These are phyloP conservation scores for Phalaenopsis aphrodite DNA, from an alignment of 106 monocot species.

Conservation along the genomic window DNA sequence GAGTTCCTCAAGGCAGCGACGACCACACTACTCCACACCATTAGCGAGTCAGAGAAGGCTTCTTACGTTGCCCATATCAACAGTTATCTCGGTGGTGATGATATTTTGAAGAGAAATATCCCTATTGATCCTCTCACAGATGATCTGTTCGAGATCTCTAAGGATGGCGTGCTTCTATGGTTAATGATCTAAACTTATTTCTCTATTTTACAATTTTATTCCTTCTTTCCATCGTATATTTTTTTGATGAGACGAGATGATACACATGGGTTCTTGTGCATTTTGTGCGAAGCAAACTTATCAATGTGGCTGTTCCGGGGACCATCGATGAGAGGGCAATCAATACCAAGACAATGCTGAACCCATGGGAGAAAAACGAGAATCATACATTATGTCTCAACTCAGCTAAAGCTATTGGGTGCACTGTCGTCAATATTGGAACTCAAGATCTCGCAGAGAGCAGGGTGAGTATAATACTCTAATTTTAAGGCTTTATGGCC, in stretches of 20 bases:
- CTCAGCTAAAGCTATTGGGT: constrained; percentile 65
- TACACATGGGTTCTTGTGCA: constrained; percentile 5
- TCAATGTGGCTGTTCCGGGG: constrained; percentile 60
- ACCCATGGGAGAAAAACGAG: constrained; percentile 60
- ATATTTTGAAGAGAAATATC: constrained; percentile 21
- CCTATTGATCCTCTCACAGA: constrained; percentile 26
- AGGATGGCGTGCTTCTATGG: constrained; percentile 35
- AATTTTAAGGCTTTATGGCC: neutral
- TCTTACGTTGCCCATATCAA: constrained; percentile 38
- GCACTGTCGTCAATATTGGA: constrained; percentile 67
- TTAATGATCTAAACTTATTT: constrained; percentile 3
- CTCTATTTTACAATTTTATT: neutral
- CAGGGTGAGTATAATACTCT: constrained; percentile 30
- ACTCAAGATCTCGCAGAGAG: constrained; percentile 62
- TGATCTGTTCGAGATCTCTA: constrained; percentile 35
- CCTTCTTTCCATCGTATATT: neutral
- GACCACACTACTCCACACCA: constrained; percentile 32
- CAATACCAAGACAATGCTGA: constrained; percentile 50
- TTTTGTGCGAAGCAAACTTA: constrained; percentile 37
- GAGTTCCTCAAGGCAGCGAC: constrained; percentile 36
- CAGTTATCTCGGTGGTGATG: constrained; percentile 26
- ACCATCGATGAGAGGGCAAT: constrained; percentile 70
- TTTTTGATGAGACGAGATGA: neutral
- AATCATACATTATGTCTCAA: constrained; percentile 60
- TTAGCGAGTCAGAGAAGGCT: constrained; percentile 39